phyloP scores from a whole-genome alignment of 306 rosid species.

The Lagenaria siceraria region DNA sequence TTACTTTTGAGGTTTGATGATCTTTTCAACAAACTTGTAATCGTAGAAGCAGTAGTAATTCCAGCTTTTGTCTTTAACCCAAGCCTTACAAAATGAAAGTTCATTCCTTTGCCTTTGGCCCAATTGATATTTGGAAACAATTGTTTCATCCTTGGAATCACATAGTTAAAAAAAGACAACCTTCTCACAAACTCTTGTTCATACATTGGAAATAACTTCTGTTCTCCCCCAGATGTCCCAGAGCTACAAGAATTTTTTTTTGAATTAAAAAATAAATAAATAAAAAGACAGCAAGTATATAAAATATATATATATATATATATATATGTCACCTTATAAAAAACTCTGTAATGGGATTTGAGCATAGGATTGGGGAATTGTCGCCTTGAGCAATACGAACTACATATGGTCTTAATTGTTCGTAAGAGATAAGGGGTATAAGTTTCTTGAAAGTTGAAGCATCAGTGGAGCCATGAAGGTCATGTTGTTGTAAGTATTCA shows the following conservation, averaged over 20 bases:
- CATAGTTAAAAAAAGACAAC: constrained; percentile 24
- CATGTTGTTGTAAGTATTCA: neutral
- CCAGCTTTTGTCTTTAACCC: constrained; percentile 44
- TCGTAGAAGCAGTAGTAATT: constrained; percentile 31
- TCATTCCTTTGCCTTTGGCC: constrained; percentile 50
- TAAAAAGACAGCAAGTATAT: too few species aligned
- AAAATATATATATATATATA: too few species aligned
- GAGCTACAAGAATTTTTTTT: constrained; percentile 31
- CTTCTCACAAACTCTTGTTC: constrained; percentile 37
- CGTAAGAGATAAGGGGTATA: neutral
- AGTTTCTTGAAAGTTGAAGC: neutral
- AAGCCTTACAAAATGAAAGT: constrained; percentile 30
- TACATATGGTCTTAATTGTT: constrained; percentile 15
- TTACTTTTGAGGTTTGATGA: constrained; percentile 25
- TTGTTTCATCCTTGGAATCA: constrained; percentile 45
- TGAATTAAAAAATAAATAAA: too few species aligned
- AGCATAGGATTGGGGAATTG: constrained; percentile 37
- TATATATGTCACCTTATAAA: constrained; percentile 32
- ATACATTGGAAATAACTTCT: constrained; percentile 42
- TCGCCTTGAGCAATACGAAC: constrained; percentile 53
- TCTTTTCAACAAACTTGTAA: constrained; percentile 46
- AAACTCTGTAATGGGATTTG: constrained; percentile 51
- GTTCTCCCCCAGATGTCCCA: constrained; percentile 56
- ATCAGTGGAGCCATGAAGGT: neutral
- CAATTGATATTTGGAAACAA: constrained; percentile 24